Percentiles rank a stretch among this genome's conserved stretches.
phyloP scores from a whole-genome alignment of 148 eudicot genomes.

The Rheum nobile region DNA sequence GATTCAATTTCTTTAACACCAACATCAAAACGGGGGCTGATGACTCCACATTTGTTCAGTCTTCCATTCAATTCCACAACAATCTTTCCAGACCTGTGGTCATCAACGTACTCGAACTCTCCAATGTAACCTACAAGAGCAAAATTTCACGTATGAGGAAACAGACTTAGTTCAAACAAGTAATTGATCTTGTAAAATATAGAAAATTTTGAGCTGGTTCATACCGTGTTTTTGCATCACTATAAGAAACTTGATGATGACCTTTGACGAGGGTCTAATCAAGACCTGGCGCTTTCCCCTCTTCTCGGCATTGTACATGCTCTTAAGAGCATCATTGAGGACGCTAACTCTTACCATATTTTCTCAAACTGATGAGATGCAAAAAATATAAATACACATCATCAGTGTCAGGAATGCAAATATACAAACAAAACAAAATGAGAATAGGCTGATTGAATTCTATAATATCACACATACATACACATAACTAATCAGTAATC shows the following conservation, averaged over 20 bases:
- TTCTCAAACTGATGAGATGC: not conserved
- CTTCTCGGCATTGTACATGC: slow-evolving; percentile 92
- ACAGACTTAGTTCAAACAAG: not conserved
- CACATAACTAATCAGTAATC: too few relatives aligned
- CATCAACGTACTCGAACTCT: slow-evolving; percentile 86
- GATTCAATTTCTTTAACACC: slow-evolving; percentile 77
- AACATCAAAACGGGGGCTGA: slow-evolving; percentile 81
- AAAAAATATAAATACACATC: not conserved
- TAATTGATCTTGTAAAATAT: not conserved
- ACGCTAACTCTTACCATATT: slow-evolving; percentile 76
- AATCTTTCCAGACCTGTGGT: slow-evolving; percentile 83
- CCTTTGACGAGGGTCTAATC: slow-evolving; percentile 76
- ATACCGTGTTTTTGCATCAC: slow-evolving; percentile 89
- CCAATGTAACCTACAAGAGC: slow-evolving; percentile 65
- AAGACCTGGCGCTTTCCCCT: slow-evolving; percentile 78
- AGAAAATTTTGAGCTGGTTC: slow-evolving; percentile 1
- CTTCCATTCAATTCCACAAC: slow-evolving; percentile 84
- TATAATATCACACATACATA: too few relatives aligned
- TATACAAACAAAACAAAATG: not conserved
- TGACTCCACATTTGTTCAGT: slow-evolving; percentile 73
- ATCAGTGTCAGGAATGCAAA: not conserved
- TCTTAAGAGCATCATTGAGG: slow-evolving; percentile 81
- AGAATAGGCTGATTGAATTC: too few relatives aligned
- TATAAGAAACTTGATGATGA: slow-evolving; percentile 63
- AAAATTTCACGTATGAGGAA: not conserved